Conservation (phyloP, 164 flowering plant genomes). For the Stephania cephalantha region DNA sequence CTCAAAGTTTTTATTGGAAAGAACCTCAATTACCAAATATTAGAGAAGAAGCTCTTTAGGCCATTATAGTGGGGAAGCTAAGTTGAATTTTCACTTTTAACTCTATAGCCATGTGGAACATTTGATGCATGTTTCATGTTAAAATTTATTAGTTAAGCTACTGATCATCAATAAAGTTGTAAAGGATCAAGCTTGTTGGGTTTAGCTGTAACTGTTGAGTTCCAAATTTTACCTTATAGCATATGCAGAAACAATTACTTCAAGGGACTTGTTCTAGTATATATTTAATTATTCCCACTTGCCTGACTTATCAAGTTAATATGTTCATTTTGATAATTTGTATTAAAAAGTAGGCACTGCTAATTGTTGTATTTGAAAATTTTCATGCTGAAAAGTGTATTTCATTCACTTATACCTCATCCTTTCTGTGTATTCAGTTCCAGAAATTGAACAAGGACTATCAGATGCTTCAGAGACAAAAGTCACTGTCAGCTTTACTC, state of each 20-base stretch:
- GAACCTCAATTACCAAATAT: not conserved
- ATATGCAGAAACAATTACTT: not conserved
- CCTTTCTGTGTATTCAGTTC: conserved; percentile 48
- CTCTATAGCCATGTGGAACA: too few relatives aligned
- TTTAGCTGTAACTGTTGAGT: too few relatives aligned
- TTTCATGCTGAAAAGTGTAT: not conserved
- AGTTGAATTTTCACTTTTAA: too few relatives aligned
- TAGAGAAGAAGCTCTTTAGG: too few relatives aligned
- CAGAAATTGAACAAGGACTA: conserved; percentile 97
- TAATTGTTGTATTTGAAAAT: not conserved
- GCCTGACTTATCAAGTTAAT: not conserved
- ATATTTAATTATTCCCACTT: not conserved
- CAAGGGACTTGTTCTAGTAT: too few relatives aligned
- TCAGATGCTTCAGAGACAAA: conserved; percentile 66
- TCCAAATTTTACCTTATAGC: too few relatives aligned
- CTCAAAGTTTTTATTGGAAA: not conserved
- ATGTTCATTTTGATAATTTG: not conserved
- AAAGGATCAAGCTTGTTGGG: too few relatives aligned
- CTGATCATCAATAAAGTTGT: too few relatives aligned
- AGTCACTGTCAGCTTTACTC: conserved; percentile 92
- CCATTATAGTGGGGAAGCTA: too few relatives aligned
- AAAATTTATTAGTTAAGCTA: too few relatives aligned
- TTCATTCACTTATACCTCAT: not conserved
- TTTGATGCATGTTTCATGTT: too few relatives aligned
- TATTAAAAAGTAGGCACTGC: not conserved